Evolutionary conservation across 1,139 yeast genomes (phyloP), one percentile per base, ranked within the genome.

Genomic region (Trichomonascaceae sp.): DNA sequence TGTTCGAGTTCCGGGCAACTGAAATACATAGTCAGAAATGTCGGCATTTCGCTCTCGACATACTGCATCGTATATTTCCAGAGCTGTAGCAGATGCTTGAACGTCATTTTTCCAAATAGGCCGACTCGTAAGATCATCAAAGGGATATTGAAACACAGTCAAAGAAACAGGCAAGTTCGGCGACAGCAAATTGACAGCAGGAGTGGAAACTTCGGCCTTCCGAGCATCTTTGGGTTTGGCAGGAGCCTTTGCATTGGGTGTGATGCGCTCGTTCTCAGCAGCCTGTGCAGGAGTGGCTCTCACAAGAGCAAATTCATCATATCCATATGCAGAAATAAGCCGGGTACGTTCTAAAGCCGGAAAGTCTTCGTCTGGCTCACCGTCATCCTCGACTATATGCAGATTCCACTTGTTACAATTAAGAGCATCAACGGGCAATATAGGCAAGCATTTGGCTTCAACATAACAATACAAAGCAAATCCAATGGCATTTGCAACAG

Each of bases 361-460:
- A 54, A 75, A 75, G 56, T 75, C 79, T 43, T 72, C 75, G 54
- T 75, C 79, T 0, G 76, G 74, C 55, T 72, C 76, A 19, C 79
- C 79, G 54, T 75, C 78, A 17, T 75, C 79, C 53, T 75, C 79
- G 2, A 73, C 76, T 32, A 75, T 71, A 17, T 74, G 66, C 52
- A 74, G 59, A 38, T 73, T 74, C 77, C 78, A 75, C 51, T 60
- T 56, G 51, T 73, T 70, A 1, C 76, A 73, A 53, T 74, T 74
- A 38, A 66, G 63, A 53, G 63, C 58, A 18, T 65, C 70, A 6
- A 59, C 63, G 1, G 67, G 49, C 19, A 73, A 61, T 12, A 59
- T 58, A 1, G 76, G 75, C 32, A 58, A 55, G 13, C 68, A 63
- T 13, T 57, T 55, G 36, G 61, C 64, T 32, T 70, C 66, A 24